Evolutionary conservation across 495 filamentous ascomycete genomes (phyloP).

Genomic region (Letharia columbiana): DNA sequence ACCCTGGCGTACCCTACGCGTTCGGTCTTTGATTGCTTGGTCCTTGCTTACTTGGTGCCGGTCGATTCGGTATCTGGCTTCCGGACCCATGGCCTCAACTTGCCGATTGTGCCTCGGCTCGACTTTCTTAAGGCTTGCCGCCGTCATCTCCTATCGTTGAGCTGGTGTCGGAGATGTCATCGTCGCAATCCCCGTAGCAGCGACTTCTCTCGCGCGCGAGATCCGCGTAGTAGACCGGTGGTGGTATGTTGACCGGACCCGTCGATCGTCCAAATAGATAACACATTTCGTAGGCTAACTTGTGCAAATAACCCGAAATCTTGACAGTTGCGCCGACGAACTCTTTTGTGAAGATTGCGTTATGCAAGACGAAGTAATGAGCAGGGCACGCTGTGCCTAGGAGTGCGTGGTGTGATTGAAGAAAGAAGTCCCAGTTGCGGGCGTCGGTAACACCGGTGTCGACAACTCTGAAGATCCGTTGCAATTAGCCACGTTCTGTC

Average conservation of each 20-base stretch:
- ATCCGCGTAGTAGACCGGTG: constrained; percentile 70
- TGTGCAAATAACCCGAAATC: not conserved
- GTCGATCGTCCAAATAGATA: not conserved
- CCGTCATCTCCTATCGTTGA: not conserved
- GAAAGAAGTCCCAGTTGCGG: constrained; percentile 74
- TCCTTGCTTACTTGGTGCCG: not conserved
- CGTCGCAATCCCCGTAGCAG: constrained; percentile 41
- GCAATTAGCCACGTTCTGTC: not conserved
- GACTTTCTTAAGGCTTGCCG: not conserved
- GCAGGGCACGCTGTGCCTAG: constrained; percentile 77
- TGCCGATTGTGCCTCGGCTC: not conserved
- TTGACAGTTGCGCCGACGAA: constrained; percentile 28
- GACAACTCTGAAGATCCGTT: constrained; percentile 52
- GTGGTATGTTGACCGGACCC: constrained; percentile 55
- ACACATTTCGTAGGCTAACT: not conserved
- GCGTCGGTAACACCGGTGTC: constrained; percentile 73
- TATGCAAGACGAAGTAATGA: constrained; percentile 67
- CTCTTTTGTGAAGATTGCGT: constrained; percentile 62
- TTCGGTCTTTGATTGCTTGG: not conserved
- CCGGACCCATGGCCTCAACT: not conserved
- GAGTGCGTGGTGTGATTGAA: constrained; percentile 72
- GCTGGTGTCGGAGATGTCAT: not conserved
- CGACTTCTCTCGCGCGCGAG: constrained; percentile 58
- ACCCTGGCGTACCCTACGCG: no score
- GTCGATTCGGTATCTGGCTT: not conserved